A percentile compares a stretch with the other conserved stretches of the same genome.
phyloP scores from a whole-genome alignment of 257 asterid species.

The Nicotiana tomentosiformis region DNA sequence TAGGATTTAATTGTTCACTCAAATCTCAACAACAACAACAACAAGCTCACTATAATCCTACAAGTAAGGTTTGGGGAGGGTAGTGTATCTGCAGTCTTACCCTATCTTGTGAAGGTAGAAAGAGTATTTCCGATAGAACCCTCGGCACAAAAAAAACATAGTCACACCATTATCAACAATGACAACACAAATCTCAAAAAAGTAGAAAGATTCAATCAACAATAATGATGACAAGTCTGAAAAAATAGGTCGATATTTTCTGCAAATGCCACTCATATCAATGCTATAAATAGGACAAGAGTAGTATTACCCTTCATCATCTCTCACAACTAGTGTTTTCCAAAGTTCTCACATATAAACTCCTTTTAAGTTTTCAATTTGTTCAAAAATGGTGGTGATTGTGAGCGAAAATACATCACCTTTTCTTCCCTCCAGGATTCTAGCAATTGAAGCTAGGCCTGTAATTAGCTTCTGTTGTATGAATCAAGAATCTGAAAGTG shows the following conservation, averaged over 20 bases:
- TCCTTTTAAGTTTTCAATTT: no score
- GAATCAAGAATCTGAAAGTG: not conserved
- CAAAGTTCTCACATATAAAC: not conserved
- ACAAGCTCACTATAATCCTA: rapidly evolving
- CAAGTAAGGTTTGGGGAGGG: no score
- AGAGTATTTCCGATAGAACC: no score
- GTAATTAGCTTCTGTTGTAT: not conserved
- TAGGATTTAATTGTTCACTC: no score
- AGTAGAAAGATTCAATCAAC: no score
- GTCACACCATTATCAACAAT: no score
- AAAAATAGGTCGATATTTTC: not conserved
- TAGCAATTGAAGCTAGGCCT: not conserved
- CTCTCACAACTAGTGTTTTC: not conserved
- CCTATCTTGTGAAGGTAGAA: no score
- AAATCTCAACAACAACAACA: no score
- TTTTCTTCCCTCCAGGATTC: not conserved
- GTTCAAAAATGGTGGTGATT: not conserved
- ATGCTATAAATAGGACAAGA: not conserved
- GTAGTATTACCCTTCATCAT: not conserved
- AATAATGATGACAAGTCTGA: no score
- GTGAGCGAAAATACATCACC: not conserved
- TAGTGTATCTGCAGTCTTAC: no score
- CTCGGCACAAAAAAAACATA: no score
- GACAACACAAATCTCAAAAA: no score
- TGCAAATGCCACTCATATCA: not conserved